Percentiles rank a stretch among this genome's conserved stretches.
phyloP scores from a whole-genome alignment of 768 basidiomycete genomes.

The Tricholoma furcatifolium region DNA sequence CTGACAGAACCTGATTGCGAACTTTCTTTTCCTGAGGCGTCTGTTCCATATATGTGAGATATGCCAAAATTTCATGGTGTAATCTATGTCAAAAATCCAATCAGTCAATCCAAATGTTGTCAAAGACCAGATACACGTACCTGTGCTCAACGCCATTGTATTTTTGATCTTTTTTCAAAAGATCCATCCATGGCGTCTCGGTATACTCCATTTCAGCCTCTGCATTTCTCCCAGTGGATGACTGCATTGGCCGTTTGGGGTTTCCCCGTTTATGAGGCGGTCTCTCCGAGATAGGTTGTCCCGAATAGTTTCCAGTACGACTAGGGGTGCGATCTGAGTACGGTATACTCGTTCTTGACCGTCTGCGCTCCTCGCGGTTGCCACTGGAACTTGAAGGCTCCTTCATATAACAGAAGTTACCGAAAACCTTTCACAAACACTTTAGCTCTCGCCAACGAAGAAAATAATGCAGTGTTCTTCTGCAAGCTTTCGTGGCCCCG shows the following conservation, averaged over 20 bases:
- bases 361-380: slow-evolving; percentile 13
- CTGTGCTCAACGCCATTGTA: slow-evolving; percentile 26
- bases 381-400: slow-evolving; percentile 10
- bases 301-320: neutral
- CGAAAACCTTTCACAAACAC: too few relatives aligned
- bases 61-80: slow-evolving; percentile 64
- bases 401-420: slow-evolving; percentile 9
- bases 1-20: slow-evolving; percentile 42
- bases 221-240: neutral
- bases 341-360: slow-evolving; percentile 1
- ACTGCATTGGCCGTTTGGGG: neutral
- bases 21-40: slow-evolving; percentile 50
- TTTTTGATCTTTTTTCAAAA: slow-evolving; percentile 8
- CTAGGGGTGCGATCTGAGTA: neutral
- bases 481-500: too few relatives aligned
- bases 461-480: neutral
- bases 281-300: neutral
- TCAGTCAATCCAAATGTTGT: neutral
- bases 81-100: slow-evolving; percentile 36
- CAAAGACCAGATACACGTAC: slow-evolving; percentile 16
- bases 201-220: slow-evolving; percentile 1
- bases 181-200: slow-evolving; percentile 18
- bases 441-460: neutral
- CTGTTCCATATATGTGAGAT: slow-evolving; percentile 50
- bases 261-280: neutral